Evolutionary conservation across 1,284 basidiomycete species (phyloP), one percentile per base, ranked within the genome.

Genomic region (Pulveroboletus sp.): DNA sequence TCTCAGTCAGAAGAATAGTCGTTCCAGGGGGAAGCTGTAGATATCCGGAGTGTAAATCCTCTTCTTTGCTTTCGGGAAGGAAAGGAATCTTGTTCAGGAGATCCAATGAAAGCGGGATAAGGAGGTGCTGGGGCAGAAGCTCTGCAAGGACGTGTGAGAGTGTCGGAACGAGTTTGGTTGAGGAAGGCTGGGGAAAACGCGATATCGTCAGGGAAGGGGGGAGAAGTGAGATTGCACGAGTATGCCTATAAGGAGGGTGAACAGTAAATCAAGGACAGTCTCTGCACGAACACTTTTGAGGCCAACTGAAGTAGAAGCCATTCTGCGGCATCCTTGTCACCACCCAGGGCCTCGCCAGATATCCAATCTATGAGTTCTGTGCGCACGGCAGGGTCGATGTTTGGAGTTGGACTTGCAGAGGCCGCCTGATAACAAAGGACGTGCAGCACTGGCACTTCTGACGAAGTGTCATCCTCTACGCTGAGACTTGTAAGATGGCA

Each of bases 11-110:
- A 6, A 94, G 66, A 22, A 90, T 74, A 3, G 82, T 73, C 11
- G 83, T 84, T 2, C 87, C 86, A 12, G 72, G 70, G 2, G 91
- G 82, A 4, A 93, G 77, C 68, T 95, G 93, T 24, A 95, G 75
- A 54, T 79, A 79, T 1, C 92, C 92, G 2, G 89, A 83, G 60
- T 88, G 82, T 5, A 95, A 74, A 57, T 89, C 87, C 61, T 92
- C 89, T 25, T 88, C 78, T 60, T 83, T 84, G 55, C 86, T 90
- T 65, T 87, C 84, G 0, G 89, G 89, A 29, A 73, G 72, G 64
- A 89, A 90, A 1, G 74, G 66, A 0, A 76, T 78, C 20, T 77
- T 77, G 67, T 94, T 94, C 49, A 95, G 75, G 6, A 76, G 67
- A 59, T 84, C 72, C 36, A 87, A 70, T 45, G 86, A 79, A 51